Base-by-base conservation (phyloP, 2,329 filamentous ascomycete species). In the Mycosphaerella arachidis region DNA sequence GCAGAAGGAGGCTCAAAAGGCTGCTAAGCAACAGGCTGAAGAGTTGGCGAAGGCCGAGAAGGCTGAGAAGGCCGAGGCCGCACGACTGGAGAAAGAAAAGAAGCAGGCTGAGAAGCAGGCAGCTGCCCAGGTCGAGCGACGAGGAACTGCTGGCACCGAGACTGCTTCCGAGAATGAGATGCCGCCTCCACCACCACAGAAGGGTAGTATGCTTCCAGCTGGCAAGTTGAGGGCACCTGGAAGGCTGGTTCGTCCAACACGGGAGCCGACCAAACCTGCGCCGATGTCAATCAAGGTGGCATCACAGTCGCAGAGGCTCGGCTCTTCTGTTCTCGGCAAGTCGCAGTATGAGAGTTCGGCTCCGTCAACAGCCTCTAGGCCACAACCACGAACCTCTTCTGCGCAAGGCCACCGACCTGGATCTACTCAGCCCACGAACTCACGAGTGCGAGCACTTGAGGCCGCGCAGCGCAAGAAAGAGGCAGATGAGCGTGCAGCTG, bases 401-500 rank as follows among this genome's bases (percentile, higher is more conserved):
- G 75, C 89, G 18, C 85, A 89, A 55, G 79, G 78, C 0, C 70
- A 64, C 51, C 58, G 64, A 9, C 61, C 68, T 40, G 70, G 62
- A 52, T 69, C 62, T 35, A 71, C 64, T n/a, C 67, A 76, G 55
- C 83, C 86, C 0, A 90, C 89, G 48, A 73, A 70, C 51, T 66
- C 70, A 20, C 68, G 72, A 8, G 67, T 74, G 13, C 69, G 68
- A 71, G 88, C 89, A 1, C 78, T 92, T 24, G 86, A 92, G 56
- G 81, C 89, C 52, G 90, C 88, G 2, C 89, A 90, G 43, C 88
- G 86, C 70, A 92, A 92, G 74, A 93, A 89, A 71, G 91, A 96
- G 72, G 88, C 85, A 72, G 92, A 96, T 68, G 91, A 95, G 71
- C 85, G 86, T 52, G 90, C 92, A 65, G 85, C 86, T 13, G 87